A percentile compares a stretch with the other conserved stretches of the same genome.
These are phyloP conservation scores for Leucogyrophana mollusca DNA, from an alignment of 768 basidiomycete genomes.

Conservation along the genomic window DNA sequence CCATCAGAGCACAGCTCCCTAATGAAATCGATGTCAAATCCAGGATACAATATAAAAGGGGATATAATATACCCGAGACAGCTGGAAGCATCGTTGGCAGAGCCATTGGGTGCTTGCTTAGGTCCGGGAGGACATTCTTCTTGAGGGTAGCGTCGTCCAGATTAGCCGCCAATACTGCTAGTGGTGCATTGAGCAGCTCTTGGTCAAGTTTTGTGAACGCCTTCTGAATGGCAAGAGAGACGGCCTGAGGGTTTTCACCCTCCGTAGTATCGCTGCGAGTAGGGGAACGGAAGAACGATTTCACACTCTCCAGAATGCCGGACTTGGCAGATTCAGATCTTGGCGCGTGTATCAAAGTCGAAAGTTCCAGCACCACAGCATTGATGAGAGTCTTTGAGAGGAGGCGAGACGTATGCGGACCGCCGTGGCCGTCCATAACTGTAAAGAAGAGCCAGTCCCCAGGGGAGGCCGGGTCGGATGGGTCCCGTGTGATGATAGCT, in stretches of 20 bases:
- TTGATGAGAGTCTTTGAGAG: constrained; percentile 84
- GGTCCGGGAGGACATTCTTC: constrained; percentile 56
- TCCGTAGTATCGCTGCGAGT: constrained; percentile 18
- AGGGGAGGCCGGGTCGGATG: constrained; percentile 52
- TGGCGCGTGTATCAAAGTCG: constrained; percentile 44
- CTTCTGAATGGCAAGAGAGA: constrained; percentile 66
- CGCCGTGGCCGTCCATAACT: constrained; percentile 90
- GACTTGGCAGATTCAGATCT: constrained; percentile 23
- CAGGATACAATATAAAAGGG: constrained; percentile 4
- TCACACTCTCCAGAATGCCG: constrained; percentile 34
- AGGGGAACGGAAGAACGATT: constrained; percentile 37
- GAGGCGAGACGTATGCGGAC: constrained; percentile 78
- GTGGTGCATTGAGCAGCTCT: constrained; percentile 78
- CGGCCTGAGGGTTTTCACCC: constrained; percentile 45
- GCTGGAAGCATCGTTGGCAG: constrained; percentile 79
- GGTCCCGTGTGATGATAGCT: constrained; percentile 64
- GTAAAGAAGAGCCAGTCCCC: constrained; percentile 84
- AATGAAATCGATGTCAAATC: constrained; percentile 13
- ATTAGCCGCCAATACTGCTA: constrained; percentile 64
- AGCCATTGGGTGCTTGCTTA: constrained; percentile 70
- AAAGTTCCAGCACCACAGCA: constrained; percentile 76
- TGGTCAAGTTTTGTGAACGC: constrained; percentile 84
- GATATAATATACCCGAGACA: constrained; percentile 55
- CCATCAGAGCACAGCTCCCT: constrained; percentile 91
- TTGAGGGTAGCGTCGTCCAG: constrained; percentile 51